Conservation (phyloP, 495 filamentous ascomycete genomes). For the Bathelium albidoporum region DNA sequence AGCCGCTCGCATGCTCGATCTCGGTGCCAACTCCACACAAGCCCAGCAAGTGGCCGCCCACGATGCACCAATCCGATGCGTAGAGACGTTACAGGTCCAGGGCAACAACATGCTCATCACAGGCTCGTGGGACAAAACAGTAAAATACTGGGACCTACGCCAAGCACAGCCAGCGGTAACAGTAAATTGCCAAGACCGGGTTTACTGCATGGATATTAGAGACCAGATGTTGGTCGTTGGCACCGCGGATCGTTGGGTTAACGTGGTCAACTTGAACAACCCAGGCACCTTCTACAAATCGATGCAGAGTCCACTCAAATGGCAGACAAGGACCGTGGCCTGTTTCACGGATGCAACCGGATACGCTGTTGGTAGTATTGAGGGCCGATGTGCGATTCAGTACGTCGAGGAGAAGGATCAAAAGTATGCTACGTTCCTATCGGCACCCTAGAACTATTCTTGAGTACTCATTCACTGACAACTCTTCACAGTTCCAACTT, state of each 20-base stretch:
- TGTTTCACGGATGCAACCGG: constrained; percentile 76
- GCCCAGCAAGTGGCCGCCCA: constrained; percentile 61
- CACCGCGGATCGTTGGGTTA: constrained; percentile 80
- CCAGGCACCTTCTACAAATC: constrained; percentile 73
- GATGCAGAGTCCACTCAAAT: constrained; percentile 72
- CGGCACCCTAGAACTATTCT: constrained; percentile 4
- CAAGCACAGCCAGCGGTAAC: constrained; percentile 50
- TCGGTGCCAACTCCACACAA: constrained; percentile 44
- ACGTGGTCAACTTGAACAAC: constrained; percentile 72
- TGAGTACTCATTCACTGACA: not conserved
- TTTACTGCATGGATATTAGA: constrained; percentile 80
- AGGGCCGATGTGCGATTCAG: constrained; percentile 81
- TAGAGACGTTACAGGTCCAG: constrained; percentile 60
- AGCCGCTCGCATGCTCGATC: constrained; percentile 66
- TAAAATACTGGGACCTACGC: constrained; percentile 93
- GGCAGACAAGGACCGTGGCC: constrained; percentile 77
- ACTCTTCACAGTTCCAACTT: constrained; percentile 54
- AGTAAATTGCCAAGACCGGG: constrained; percentile 62
- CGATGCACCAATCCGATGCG: constrained; percentile 67
- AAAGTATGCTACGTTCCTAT: constrained; percentile 37
- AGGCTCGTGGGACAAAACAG: constrained; percentile 89
- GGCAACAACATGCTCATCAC: constrained; percentile 61
- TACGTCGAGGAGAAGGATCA: constrained; percentile 81
- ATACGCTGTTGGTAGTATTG: constrained; percentile 80
- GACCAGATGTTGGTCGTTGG: constrained; percentile 69